Evolutionary conservation across 2,329 filamentous ascomycete species (phyloP).

Genomic region (Xylariales sp.): DNA sequence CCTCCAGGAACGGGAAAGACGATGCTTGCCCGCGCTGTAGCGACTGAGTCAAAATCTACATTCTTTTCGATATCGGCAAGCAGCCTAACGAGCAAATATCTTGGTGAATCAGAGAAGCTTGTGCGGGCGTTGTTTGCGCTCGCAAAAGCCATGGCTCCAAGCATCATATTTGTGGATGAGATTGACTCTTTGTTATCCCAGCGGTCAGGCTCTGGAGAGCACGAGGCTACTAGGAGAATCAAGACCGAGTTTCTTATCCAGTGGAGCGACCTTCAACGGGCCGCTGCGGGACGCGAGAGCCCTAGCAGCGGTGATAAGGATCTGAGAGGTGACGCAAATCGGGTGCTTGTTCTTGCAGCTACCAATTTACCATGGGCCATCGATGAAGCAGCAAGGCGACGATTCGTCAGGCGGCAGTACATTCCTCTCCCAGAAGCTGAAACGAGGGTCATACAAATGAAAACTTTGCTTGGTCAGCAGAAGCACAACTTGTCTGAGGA

Average conservation of each 20-base stretch:
- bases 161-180: constrained; percentile 97
- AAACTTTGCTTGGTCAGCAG: constrained; percentile 77
- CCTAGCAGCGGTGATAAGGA: constrained; percentile 62
- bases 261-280: constrained; percentile 90
- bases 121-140: constrained; percentile 86
- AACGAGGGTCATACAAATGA: constrained; percentile 75
- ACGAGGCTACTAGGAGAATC: constrained; percentile 88
- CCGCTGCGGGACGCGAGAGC: constrained; percentile 79
- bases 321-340: constrained; percentile 68
- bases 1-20: constrained; percentile 98
- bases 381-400: constrained; percentile 84
- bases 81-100: constrained; percentile 90
- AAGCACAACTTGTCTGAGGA: constrained; percentile 71
- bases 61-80: constrained; percentile 98
- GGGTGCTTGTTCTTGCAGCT: constrained; percentile 88
- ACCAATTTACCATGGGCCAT: constrained; percentile 98
- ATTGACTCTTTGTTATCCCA: constrained; percentile 91
- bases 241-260: constrained; percentile 98
- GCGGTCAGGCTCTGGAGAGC: constrained; percentile 76
- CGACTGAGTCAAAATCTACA: constrained; percentile 88
- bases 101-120: constrained; percentile 94
- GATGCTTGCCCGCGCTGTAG: constrained; percentile 91
- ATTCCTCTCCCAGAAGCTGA: constrained; percentile 86
- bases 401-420: constrained; percentile 92
- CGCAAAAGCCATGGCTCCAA: constrained; percentile 85